Evolutionary conservation across 257 asterid genomes (phyloP).

Genomic region (Perilla frutescens): DNA sequence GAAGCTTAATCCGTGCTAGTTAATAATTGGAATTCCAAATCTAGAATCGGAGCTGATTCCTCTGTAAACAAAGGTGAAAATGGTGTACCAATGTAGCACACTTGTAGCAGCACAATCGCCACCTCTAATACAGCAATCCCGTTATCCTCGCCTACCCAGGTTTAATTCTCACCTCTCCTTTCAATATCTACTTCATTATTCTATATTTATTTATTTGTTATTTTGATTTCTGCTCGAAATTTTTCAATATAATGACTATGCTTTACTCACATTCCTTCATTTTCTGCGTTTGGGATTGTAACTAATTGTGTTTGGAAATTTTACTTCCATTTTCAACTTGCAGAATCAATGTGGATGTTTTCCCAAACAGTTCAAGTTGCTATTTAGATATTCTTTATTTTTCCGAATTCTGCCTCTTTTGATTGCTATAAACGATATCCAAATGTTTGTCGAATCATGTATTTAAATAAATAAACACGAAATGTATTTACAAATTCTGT

Average conservation of each 20-base stretch:
- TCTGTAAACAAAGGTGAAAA: constrained; percentile 7
- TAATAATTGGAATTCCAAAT: neutral
- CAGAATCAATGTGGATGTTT: constrained; percentile 20
- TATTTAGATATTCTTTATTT: neutral
- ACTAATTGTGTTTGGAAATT: neutral
- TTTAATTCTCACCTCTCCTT: constrained; percentile 28
- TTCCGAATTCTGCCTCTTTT: neutral
- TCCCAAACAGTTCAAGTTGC: constrained; percentile 18
- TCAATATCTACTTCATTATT: neutral
- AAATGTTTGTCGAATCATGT: neutral
- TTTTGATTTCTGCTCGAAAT: neutral
- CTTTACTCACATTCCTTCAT: neutral
- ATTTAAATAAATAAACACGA: neutral
- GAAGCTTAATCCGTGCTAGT: neutral
- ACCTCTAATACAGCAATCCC: constrained; percentile 48
- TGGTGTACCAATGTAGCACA: constrained; percentile 45
- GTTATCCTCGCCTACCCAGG: constrained; percentile 49
- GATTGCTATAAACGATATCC: neutral
- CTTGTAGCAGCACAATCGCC: constrained; percentile 51
- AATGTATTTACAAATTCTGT: neutral
- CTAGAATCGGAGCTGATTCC: no score
- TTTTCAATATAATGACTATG: neutral
- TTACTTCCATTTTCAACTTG: neutral
- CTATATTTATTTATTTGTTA: neutral
- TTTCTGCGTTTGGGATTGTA: neutral